These are phyloP conservation scores for Westerdykella sp. DNA, from an alignment of 2,329 filamentous ascomycete genomes.

Conservation along the genomic window DNA sequence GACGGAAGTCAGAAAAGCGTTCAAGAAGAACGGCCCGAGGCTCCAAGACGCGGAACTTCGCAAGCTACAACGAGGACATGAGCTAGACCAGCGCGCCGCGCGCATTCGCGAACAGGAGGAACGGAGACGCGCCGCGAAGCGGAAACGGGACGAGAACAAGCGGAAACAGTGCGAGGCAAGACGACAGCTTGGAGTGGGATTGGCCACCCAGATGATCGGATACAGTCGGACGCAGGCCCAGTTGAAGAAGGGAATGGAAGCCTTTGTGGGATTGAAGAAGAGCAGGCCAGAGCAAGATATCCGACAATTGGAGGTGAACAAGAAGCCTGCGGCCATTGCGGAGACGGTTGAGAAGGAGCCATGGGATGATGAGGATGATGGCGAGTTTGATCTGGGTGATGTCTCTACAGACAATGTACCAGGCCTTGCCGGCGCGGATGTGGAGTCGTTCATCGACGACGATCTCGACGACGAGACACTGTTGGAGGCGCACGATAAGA, in stretches of 20 bases:
- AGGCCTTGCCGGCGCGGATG: slow-evolving; percentile 4
- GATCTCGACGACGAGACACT: slow-evolving; percentile 32
- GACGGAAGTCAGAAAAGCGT: slow-evolving; percentile 28
- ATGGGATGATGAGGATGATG: slow-evolving; percentile 14
- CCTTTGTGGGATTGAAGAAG: slow-evolving; percentile 27
- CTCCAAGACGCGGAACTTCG: slow-evolving; percentile 23
- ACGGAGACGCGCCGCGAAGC: slow-evolving; percentile 21
- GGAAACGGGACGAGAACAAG: slow-evolving; percentile 29
- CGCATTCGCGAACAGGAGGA: slow-evolving; percentile 29
- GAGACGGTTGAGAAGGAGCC: slow-evolving; percentile 26
- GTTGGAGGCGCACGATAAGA: slow-evolving; percentile 11
- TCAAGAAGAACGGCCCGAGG: slow-evolving; percentile 25
- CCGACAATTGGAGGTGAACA: slow-evolving; percentile 11
- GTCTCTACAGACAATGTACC: neutral
- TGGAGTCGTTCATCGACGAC: slow-evolving; percentile 17
- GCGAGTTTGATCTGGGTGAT: neutral
- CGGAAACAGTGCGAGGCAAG: slow-evolving; percentile 25
- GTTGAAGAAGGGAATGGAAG: slow-evolving; percentile 36
- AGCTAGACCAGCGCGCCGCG: slow-evolving; percentile 30
- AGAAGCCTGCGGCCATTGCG: slow-evolving; percentile 17
- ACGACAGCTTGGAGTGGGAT: slow-evolving; percentile 25
- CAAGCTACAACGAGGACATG: slow-evolving; percentile 26
- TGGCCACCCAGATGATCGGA: slow-evolving; percentile 37
- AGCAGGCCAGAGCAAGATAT: slow-evolving; percentile 15
- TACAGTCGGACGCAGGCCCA: slow-evolving; percentile 34